Percentiles rank a stretch among this genome's conserved stretches.
These are phyloP conservation scores for Rhizoctonia solani DNA, from an alignment of 1,284 basidiomycete genomes.

Conservation along the genomic window DNA sequence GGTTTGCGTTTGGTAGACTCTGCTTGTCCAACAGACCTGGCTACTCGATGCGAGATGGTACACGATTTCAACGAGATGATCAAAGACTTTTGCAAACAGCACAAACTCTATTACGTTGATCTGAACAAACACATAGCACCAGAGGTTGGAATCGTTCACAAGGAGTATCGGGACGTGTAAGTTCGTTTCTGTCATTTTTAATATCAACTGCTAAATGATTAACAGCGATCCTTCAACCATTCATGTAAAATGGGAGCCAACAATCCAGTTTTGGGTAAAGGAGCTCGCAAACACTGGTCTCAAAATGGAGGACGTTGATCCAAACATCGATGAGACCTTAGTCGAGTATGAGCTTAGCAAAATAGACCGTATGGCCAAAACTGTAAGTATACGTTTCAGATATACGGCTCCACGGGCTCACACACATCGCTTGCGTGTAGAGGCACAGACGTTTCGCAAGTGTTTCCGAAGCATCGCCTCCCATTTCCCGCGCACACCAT, in stretches of 20 bases:
- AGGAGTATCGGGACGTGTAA: constrained; percentile 24
- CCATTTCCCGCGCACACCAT: constrained; percentile 2
- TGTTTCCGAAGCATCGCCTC: constrained; percentile 15
- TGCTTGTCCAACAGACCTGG: constrained; percentile 24
- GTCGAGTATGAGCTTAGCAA: constrained; percentile 22
- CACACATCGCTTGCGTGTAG: not conserved
- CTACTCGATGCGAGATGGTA: constrained; percentile 21
- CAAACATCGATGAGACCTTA: constrained; percentile 17
- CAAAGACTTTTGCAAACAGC: constrained; percentile 27
- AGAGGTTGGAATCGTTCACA: not conserved
- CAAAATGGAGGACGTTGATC: constrained; percentile 27
- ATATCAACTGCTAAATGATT: not conserved
- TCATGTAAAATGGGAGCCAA: constrained; percentile 30
- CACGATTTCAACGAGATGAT: constrained; percentile 17
- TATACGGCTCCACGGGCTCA: not conserved
- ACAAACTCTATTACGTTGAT: constrained; percentile 14
- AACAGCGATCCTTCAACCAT: constrained; percentile 20
- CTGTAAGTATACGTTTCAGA: not conserved
- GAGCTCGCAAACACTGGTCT: constrained; percentile 21
- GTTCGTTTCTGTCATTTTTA: not conserved
- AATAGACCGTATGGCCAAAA: constrained; percentile 27
- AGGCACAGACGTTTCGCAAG: constrained; percentile 24
- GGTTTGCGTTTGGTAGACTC: constrained; percentile 19
- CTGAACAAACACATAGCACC: constrained; percentile 27
- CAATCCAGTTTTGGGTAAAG: constrained; percentile 26